Base-by-base conservation (phyloP, 495 filamentous ascomycete genomes). In the Podospora pseudoanserina region DNA sequence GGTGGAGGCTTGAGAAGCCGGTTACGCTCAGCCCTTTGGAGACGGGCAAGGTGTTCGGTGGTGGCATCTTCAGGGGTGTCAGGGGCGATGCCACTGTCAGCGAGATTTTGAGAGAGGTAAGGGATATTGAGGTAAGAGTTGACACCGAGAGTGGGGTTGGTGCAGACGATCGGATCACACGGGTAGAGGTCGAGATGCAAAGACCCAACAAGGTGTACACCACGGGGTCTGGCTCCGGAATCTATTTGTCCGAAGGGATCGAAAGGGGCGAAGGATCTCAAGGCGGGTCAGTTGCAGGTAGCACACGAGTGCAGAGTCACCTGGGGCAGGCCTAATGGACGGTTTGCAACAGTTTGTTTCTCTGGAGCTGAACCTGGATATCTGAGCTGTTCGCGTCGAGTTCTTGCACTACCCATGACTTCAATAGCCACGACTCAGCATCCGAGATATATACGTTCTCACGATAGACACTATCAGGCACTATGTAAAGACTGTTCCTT, bases 21-120 rank as follows among this genome's bases (percentile, higher is more conserved):
- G 59, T 61, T 61, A 30, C 23, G 7, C 27, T 61, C 23, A 61
- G 59, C 32, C 59, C 59, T 61, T 61, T 61, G 26, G 59, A 61
- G 16, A 61, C 59, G 6, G 59, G 59, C 4, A 61, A 61, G 26
- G 26, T 61, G 23, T 61, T 61, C 32, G 59, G 59, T 1, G 59
- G 59, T 23, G 19, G 18, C 16, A 28, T 61, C 7, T 28, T 28
- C 26, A 18, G 30, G 3, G 59, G 59, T 26, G 16, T 61, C 26
- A 30, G 59, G 26, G 30, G 19, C 26, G 59, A 28, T 61, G 59
- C 59, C 16, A 61, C 59, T 1, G 18, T 61, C 7, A 30, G 26
- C 30, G 30, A 61, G 27, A 61, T 61, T 28, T 18, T 61, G 4
- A 32, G 27, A 5, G 26, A 32, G n/a, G 20, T 61, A 0, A 61